Percentiles rank a stretch among this genome's conserved stretches.
These are phyloP conservation scores for Dittrichia graveolens DNA, from an alignment of 129 eudicot genomes.

Conservation along the genomic window DNA sequence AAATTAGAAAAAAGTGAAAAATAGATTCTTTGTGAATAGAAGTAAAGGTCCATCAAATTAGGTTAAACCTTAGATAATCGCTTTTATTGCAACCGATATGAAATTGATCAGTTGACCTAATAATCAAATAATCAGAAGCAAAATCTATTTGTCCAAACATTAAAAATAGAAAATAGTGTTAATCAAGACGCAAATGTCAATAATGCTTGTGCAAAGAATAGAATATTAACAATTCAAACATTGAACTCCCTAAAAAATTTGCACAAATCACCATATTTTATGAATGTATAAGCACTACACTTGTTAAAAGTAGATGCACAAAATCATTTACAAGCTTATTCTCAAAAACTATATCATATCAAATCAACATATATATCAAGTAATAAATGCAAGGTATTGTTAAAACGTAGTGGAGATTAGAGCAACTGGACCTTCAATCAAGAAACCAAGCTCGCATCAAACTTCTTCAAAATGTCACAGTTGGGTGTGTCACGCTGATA, in stretches of 20 bases:
- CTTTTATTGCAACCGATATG: background rate
- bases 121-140: background rate
- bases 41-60: too few species aligned
- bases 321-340: conserved; percentile 12
- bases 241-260: background rate
- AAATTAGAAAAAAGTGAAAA: background rate
- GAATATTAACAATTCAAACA: background rate
- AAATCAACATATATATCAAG: background rate
- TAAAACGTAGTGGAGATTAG: background rate
- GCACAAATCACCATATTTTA: conserved; percentile 26
- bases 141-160: background rate
- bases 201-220: background rate
- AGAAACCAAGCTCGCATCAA: conserved; percentile 31
- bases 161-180: background rate
- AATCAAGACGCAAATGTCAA: conserved; percentile 1
- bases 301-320: conserved; percentile 14
- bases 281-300: conserved; percentile 17
- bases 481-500: conserved; percentile 54
- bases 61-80: background rate
- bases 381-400: background rate
- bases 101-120: background rate
- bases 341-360: conserved; percentile 18
- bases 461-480: conserved; percentile 49
- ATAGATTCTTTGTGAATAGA: too few species aligned
- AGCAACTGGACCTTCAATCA: conserved; percentile 34